Percentiles rank a stretch among this genome's conserved stretches.
These are phyloP conservation scores for Cichorium intybus DNA, from an alignment of 140 eudicot genomes.

Conservation along the genomic window DNA sequence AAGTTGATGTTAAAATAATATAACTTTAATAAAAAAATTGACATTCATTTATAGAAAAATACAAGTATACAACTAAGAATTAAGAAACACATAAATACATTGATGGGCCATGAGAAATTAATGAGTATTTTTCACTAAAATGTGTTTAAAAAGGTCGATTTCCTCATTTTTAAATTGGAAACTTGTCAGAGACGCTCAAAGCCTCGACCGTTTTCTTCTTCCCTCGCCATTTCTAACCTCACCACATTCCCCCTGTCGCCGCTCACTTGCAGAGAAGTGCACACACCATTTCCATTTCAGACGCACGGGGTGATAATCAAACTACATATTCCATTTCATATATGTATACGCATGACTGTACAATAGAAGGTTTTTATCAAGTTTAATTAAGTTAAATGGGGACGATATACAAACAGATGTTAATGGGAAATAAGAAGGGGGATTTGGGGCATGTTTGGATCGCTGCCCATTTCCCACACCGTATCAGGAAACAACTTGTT, in stretches of 20 bases:
- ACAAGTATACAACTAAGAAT: background rate
- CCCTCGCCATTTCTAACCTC: slow-evolving; percentile 21
- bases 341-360: background rate
- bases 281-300: slow-evolving; percentile 5
- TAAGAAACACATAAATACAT: background rate
- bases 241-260: background rate
- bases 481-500: slow-evolving; percentile 51
- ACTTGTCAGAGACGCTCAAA: slow-evolving; percentile 19
- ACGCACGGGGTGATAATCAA: background rate
- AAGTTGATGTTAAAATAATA: too few species aligned
- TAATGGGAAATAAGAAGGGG: slow-evolving; percentile 53
- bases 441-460: slow-evolving; percentile 57
- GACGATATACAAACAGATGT: slow-evolving; percentile 47
- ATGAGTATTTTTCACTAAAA: background rate
- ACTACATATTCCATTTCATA: background rate
- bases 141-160: background rate
- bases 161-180: background rate
- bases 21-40: too few species aligned
- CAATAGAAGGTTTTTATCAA: background rate
- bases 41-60: background rate
- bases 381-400: slow-evolving; percentile 11
- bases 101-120: background rate
- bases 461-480: slow-evolving; percentile 72
- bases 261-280: background rate
- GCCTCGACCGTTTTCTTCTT: slow-evolving; percentile 39